A percentile compares a stretch with the other conserved stretches of the same genome.
These are phyloP conservation scores for Ceratobasidium sp. DNA, from an alignment of 1,284 basidiomycete genomes.

Conservation along the genomic window DNA sequence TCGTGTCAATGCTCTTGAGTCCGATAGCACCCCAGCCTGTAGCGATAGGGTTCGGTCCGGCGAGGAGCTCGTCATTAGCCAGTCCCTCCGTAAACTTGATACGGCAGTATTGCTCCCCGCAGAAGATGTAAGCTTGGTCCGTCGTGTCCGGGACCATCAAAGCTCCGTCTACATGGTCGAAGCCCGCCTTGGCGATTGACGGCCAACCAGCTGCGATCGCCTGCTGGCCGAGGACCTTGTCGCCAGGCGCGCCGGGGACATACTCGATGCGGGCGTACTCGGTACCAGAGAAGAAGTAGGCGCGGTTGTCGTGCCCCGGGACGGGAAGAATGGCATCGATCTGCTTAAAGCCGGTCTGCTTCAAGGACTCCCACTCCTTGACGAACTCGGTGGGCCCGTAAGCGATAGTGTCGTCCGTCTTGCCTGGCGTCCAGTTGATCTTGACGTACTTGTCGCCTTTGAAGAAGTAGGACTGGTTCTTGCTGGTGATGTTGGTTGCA, in stretches of 20 bases:
- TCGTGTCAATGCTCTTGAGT: background rate
- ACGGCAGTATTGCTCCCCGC: conserved; percentile 14
- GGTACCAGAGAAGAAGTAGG: conserved; percentile 30
- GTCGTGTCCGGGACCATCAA: conserved; percentile 20
- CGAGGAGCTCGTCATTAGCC: conserved; percentile 17
- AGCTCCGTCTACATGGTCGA: conserved; percentile 19
- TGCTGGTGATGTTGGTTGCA: conserved; percentile 10
- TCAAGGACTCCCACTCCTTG: conserved; percentile 23
- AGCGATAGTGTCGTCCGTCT: background rate
- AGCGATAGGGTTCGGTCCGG: conserved; percentile 19
- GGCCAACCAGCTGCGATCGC: background rate
- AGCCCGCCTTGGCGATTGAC: conserved; percentile 16
- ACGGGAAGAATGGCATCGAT: conserved; percentile 33
- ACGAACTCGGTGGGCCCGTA: conserved; percentile 19
- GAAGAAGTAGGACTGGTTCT: conserved; percentile 26
- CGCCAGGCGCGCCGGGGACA: background rate
- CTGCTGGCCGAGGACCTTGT: background rate
- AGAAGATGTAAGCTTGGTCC: conserved; percentile 26
- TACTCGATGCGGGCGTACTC: conserved; percentile 17
- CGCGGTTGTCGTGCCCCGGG: conserved; percentile 3
- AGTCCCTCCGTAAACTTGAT: background rate
- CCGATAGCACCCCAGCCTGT: background rate
- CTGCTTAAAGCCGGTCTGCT: conserved; percentile 25
- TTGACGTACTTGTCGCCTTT: conserved; percentile 10
- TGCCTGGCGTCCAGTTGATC: conserved; percentile 28